Percentiles rank a stretch among this genome's conserved stretches.
Conservation (phyloP, 768 basidiomycete genomes). For the Mycena belliarum region DNA sequence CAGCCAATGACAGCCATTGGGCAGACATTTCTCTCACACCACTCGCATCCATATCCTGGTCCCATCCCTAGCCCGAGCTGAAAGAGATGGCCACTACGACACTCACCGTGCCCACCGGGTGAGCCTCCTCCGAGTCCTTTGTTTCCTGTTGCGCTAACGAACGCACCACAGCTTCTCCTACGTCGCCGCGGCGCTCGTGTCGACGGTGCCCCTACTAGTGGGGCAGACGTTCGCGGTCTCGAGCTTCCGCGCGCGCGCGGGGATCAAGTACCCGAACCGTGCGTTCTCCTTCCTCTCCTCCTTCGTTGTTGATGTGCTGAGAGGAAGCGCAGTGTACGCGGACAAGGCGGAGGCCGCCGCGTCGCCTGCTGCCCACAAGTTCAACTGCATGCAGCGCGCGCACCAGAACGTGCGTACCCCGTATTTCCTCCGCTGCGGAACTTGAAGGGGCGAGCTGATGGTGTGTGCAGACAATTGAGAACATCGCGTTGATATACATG, state of each 20-base stretch:
- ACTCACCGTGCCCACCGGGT: background rate
- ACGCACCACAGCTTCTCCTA: background rate
- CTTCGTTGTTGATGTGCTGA: too few relatives aligned
- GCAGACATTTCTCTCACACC: too few relatives aligned
- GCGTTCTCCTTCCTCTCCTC: background rate
- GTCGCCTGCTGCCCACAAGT: constrained; percentile 11
- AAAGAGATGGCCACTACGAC: background rate
- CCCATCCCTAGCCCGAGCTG: too few relatives aligned
- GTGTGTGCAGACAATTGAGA: constrained; percentile 13
- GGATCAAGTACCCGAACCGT: background rate
- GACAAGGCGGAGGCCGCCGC: background rate
- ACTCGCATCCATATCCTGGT: too few relatives aligned
- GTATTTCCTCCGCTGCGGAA: background rate
- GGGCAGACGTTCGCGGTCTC: background rate
- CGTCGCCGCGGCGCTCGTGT: background rate
- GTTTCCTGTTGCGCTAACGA: too few relatives aligned
- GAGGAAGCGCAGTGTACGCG: background rate
- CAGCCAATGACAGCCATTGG: too few relatives aligned
- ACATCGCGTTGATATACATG: constrained; percentile 4
- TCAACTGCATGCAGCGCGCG: constrained; percentile 35
- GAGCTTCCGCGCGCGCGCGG: background rate
- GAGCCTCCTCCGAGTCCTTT: background rate
- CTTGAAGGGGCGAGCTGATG: background rate
- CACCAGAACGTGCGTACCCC: background rate
- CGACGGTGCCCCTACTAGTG: background rate